Conservation (phyloP, 306 rosid genomes). For the Oemleria cerasiformis region DNA sequence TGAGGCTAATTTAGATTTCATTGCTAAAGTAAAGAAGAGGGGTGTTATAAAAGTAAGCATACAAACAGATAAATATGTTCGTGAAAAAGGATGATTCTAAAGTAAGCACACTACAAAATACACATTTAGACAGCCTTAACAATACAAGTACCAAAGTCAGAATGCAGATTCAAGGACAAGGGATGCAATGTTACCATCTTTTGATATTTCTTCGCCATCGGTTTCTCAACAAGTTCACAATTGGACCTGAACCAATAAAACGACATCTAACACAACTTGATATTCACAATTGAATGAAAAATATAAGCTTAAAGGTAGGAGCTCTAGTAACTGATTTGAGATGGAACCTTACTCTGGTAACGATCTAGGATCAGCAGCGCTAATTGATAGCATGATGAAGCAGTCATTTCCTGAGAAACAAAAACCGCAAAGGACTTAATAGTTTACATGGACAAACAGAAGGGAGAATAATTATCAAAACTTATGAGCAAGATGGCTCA, state of each 20-base stretch:
- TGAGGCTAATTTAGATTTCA: not conserved
- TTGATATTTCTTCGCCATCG: slow-evolving; percentile 33
- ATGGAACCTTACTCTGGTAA: slow-evolving; percentile 39
- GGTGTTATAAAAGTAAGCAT: not conserved
- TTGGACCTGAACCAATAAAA: slow-evolving; percentile 37
- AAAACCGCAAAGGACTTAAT: slow-evolving; percentile 2
- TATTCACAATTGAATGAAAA: slow-evolving; percentile 4
- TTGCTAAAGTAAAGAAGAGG: not conserved
- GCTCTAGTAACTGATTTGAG: not conserved
- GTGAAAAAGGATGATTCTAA: not conserved
- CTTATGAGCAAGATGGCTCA: slow-evolving; percentile 6
- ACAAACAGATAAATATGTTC: not conserved
- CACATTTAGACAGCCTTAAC: not conserved
- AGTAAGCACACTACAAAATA: not conserved
- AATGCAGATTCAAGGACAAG: not conserved
- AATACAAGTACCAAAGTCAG: slow-evolving; percentile 1
- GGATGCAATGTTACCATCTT: slow-evolving; percentile 25
- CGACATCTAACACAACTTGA: slow-evolving; percentile 30
- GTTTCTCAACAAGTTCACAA: slow-evolving; percentile 25
- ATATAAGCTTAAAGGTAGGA: slow-evolving; percentile 9
- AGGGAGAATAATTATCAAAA: not conserved
- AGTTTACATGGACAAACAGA: not conserved
- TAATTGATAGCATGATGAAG: slow-evolving; percentile 22
- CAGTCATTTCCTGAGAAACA: slow-evolving; percentile 36
- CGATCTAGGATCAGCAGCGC: slow-evolving; percentile 31